Evolutionary conservation across 1,139 yeast genomes (phyloP), one percentile per base, ranked within the genome.

Genomic region (Saccharomyces uvarum): DNA sequence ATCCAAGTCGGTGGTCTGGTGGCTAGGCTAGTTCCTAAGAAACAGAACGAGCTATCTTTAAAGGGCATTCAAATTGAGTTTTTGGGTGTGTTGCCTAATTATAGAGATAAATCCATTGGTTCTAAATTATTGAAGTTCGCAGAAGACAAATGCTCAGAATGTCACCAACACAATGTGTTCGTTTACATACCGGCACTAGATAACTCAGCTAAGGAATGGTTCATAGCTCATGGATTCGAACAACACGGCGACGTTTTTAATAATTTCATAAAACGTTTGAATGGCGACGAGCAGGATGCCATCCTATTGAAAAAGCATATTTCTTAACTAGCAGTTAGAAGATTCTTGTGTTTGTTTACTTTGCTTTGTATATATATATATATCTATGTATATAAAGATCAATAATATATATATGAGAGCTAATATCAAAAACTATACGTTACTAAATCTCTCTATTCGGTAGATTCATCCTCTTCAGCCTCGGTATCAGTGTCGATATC

Each of bases 1-100:
- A 73, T 83, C n/a, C 89, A 95, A 5, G 90, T 88, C 2, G 96
- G 90, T 2, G 84, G 82, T 2, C 72, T 87, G 42, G 80, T 77
- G 60, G 81, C 81, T 42, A 77, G 77, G 59, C 64, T 77, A 1
- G 67, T 63, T n/a, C 55, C 61, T 14, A 63, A 62, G 42, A 63
- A 59, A 49, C 57, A 56, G 68, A 55, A 70, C 66, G 59, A 72
- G 64, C 60, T 62, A n/a, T 62, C 72, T 2, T 78, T 79, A 2
- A 67, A 71, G 16, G 80, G 82, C 4, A 76, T 86, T 1, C 80
- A 84, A 61, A 76, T 88, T 46, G 86, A 85, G 67, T 76, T 83
- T 2, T 68, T 88, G 51, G 86, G 84, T 0, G 91, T 88, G 5
- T 71, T 88, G 59, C 73, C 78, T 44, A 79, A 82, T 0, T 88